Evolutionary conservation across 2,329 filamentous ascomycete species (phyloP).

Genomic region (Colletotrichum tropicicola): DNA sequence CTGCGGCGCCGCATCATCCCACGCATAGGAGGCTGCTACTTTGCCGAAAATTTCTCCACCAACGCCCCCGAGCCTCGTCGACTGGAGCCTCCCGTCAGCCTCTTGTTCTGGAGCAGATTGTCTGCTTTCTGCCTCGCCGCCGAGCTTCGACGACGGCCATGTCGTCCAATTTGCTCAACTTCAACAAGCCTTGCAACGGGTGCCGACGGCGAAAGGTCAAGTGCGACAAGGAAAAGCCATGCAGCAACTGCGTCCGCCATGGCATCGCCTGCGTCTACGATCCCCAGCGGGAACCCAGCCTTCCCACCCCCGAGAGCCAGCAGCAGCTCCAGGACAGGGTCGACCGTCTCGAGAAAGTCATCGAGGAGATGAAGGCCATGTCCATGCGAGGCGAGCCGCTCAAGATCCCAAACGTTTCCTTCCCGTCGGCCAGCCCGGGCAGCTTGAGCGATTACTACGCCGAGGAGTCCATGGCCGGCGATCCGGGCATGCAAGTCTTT

Average conservation of each 20-base stretch:
- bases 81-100: not conserved
- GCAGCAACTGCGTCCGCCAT: conserved; percentile 19
- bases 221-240: conserved; percentile 28
- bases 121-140: not conserved
- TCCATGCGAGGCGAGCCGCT: not conserved
- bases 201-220: conserved; percentile 28
- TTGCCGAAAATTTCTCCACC: not conserved
- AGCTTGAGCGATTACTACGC: not conserved
- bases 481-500: conserved; percentile 26
- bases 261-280: conserved; percentile 27
- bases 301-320: conserved; percentile 13
- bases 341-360: conserved; percentile 17
- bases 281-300: not conserved
- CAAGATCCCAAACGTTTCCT: not conserved
- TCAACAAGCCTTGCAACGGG: conserved; percentile 25
- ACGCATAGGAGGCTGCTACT: not conserved
- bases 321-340: conserved; percentile 25
- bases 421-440: not conserved
- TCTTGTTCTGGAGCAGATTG: not conserved
- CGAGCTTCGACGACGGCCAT: not conserved
- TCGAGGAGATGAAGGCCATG: conserved; percentile 21
- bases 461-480: conserved; percentile 14
- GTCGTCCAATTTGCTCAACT: conserved; percentile 7
- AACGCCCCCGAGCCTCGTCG: not conserved
- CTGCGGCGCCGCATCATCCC: conserved; percentile 7